Conservation (phyloP, 371 early-diverging fungal genomes). For the Mucor circinelloides region DNA sequence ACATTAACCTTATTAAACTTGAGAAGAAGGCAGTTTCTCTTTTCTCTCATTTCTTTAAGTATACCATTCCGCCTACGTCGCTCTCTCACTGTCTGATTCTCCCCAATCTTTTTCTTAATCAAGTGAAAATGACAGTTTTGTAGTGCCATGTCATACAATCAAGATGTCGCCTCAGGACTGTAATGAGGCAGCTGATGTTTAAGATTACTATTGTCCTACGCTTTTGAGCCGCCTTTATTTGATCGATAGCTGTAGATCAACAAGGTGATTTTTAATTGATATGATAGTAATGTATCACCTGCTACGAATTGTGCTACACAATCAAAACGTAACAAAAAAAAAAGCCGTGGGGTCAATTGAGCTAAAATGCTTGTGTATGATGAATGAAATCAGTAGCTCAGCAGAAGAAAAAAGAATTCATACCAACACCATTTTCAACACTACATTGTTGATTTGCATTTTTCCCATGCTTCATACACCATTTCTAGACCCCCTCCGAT, state of each 20-base stretch:
- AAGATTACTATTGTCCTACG: neutral
- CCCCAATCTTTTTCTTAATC: neutral
- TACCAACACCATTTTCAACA: neutral
- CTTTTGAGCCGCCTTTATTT: neutral
- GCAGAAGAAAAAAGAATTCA: neutral
- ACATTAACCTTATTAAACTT: neutral
- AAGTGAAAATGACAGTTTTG: neutral
- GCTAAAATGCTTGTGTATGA: neutral
- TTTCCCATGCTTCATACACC: neutral
- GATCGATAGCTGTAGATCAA: neutral
- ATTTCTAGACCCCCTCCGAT: neutral
- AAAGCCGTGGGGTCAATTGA: neutral
- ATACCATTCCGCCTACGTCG: neutral
- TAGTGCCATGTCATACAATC: neutral
- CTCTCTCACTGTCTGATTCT: neutral
- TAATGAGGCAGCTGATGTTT: neutral
- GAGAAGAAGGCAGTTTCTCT: too few species aligned
- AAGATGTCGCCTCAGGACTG: neutral
- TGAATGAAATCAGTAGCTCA: neutral
- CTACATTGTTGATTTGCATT: neutral
- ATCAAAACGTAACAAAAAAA: neutral
- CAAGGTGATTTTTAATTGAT: neutral
- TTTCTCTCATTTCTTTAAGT: neutral
- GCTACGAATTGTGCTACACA: neutral
- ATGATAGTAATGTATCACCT: constrained; percentile 1